Evolutionary conservation across 2,329 filamentous ascomycete genomes (phyloP), one percentile per base, ranked within the genome.

Genomic region (Cryphonectria japonica): DNA sequence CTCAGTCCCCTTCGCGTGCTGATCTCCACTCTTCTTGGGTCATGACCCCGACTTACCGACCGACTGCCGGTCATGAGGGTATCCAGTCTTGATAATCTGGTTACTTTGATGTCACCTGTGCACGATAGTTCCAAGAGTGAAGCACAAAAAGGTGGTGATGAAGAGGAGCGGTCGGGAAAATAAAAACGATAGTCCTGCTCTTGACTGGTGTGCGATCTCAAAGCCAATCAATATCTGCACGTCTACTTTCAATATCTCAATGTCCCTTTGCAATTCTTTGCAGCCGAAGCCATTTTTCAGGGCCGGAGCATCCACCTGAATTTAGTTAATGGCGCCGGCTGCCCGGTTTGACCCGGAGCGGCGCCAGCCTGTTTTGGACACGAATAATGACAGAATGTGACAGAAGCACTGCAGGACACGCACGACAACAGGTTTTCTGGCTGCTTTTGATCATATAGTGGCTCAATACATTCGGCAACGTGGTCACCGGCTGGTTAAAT

Each of bases 281-380:
- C 54, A 32, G 16, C 54, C 26, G 29, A 59, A 34, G 29, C 29
- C 11, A 32, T 59, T 13, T 59, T n/a, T 14, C 29, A 32, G 54
- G 54, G 5, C 19, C 59, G 59, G 59, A 61, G 34, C 59, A 39
- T n/a, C 9, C 32, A 61, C 19, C 32, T 61, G 3, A 16, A 61
- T 61, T 14, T 34, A 34, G 59, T 34, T 16, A 22, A 37, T 8
- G 59, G 16, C 32, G 22, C 59, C 32, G 59, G 34, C 57, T 22
- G 57, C 29, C 29, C 32, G 57, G 57, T 37, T 60, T 32, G 32
- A 32, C n/a, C 54, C 54, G 26, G 29, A 34, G 32, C 59, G 2
- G 59, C 19, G 34, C 32, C 59, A 61, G 59, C 54, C 54, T 59
- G 54, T 59, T 59, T 59, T 32, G 29, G 54, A 32, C 54, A 59